Evolutionary conservation across 441 rosid genomes (phyloP).

Genomic region (Aleurites moluccanus): DNA sequence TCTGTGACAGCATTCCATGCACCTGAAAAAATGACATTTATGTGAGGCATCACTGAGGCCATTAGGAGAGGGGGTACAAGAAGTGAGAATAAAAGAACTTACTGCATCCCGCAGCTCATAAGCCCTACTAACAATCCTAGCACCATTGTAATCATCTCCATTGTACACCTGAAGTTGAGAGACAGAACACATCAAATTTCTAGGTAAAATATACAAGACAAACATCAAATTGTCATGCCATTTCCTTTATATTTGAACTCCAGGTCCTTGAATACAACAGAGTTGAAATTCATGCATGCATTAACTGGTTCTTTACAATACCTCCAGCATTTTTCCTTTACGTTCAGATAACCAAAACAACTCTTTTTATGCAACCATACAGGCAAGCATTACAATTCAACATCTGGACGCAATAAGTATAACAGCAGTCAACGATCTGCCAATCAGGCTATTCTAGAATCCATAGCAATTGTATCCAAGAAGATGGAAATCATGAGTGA

Average conservation of each 20-base stretch:
- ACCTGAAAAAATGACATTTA: conserved; percentile 52
- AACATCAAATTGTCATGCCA: neutral
- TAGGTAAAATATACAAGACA: neutral
- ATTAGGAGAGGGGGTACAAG: neutral
- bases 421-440: neutral
- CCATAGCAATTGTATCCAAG: too few relatives aligned
- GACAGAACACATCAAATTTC: neutral
- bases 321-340: neutral
- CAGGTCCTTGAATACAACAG: conserved; percentile 1
- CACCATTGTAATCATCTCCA: conserved; percentile 95
- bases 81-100: conserved; percentile 24
- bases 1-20: conserved; percentile 94
- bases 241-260: neutral
- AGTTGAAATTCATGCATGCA: neutral
- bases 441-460: neutral
- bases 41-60: neutral
- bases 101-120: conserved; percentile 95
- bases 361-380: neutral
- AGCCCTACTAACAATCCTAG: conserved; percentile 94
- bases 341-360: neutral
- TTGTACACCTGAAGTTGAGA: conserved; percentile 65
- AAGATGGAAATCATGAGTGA: too few relatives aligned
- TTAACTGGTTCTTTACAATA: neutral
- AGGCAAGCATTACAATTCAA: neutral
- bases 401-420: neutral